Base-by-base conservation (phyloP, 805 yeast species). In the Kregervanrija delftensis region DNA sequence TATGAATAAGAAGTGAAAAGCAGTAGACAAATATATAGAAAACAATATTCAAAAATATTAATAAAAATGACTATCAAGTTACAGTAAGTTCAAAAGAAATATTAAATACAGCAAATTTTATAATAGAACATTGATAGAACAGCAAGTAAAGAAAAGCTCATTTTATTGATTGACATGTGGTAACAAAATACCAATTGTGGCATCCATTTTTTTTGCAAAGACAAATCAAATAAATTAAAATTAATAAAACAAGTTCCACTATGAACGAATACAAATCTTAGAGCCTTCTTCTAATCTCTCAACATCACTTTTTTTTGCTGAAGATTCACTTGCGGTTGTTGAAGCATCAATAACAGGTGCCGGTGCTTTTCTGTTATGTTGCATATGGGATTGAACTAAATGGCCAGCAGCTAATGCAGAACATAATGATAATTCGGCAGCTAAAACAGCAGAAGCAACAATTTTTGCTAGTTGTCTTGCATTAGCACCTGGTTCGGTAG, bases 351-450 rank as follows among this genome's bases (percentile, higher is more conserved):
- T 49, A 17, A 61, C 49, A 13, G 66, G 53, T 9, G 65, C 55
- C 45, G 46, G 61, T 41, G 53, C 49, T 40, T 60, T 60, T 66
- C 99, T 82, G 72, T 93, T 93, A 61, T 85, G 96, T 48, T 80
- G 81, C 99, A 93, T 93, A 67, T 93, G 99, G 54, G 96, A 84
- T 71, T 88, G 95, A 34, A 93, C 99, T 57, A 93, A 76, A 68
- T 93, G 99, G 40, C 99, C 99, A 30, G 98, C 98, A 9, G 98
- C 98, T 53, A 93, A 77, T 1, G 99, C 99, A 40, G 96, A 77
- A 68, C 96, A 85, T 55, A 93, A 75, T 2, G 98, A 91, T 45
- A 93, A 74, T 66, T 93, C 99, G 37, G 96, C 97, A 0, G 98
- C 96, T 56, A 93, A 77, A 14, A 93, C 99, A 33, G 95, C 90